Evolutionary conservation across 2,329 filamentous ascomycete genomes (phyloP).

Genomic region (Fusarium anthophilum): DNA sequence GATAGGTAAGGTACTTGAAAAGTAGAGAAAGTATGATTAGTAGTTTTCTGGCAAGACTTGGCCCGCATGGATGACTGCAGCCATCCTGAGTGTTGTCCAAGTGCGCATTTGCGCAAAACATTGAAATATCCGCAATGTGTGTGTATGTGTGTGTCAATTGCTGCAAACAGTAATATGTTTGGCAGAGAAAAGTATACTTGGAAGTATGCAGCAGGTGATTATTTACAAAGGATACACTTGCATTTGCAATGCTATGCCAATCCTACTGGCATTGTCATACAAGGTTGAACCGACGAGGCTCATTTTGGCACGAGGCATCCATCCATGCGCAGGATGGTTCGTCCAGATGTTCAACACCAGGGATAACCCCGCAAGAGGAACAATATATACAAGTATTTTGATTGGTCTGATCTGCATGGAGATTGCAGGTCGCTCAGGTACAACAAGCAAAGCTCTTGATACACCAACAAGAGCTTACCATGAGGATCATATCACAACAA

Average conservation of each 20-base stretch:
- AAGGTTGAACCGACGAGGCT: constrained; percentile 8
- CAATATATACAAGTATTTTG: not conserved
- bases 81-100: not conserved
- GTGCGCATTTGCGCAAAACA: constrained; percentile 5
- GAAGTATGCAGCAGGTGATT: not conserved
- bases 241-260: not conserved
- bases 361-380: not conserved
- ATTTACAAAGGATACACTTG: not conserved
- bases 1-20: no score
- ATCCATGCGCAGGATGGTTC: not conserved
- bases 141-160: not conserved
- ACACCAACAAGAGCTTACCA: not conserved
- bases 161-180: not conserved
- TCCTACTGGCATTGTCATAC: not conserved
- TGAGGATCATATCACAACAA: not conserved
- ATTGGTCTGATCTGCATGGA: not conserved
- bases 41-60: not conserved
- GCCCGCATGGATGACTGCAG: not conserved
- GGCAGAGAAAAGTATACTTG: not conserved
- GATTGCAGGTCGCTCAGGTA: not conserved
- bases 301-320: not conserved
- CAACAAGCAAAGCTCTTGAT: not conserved
- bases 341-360: not conserved
- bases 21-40: no score
- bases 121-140: not conserved